Base-by-base conservation (phyloP, 2,329 filamentous ascomycete genomes). In the Fusarium sarcochroum region DNA sequence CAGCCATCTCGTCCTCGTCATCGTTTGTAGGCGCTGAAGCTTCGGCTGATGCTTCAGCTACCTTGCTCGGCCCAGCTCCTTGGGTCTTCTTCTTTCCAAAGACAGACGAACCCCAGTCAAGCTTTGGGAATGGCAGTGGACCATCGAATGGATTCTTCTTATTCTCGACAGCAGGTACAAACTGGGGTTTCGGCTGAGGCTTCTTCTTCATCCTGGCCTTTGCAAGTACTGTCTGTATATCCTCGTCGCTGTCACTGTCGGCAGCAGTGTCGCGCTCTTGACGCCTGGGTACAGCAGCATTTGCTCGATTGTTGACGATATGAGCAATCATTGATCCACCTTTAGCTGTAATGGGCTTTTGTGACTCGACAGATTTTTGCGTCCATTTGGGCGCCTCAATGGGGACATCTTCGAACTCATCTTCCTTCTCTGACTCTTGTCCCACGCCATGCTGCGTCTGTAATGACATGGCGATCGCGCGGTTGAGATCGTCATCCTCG, bases 111-210 rank as follows among this genome's bases (percentile, higher is more conserved):
- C 87, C 90, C 84, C 87, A 89, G 44, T 91, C 89, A 2, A 97
- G 84, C 75, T 93, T 95, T 71, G 97, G 94, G 74, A 99, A 99
- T 0, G 96, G 96, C 7, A 99, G 79, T 0, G 94, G 93, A 0
- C 95, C 95, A 68, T 88, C 88, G 74, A 97, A 89, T 0, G 88
- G 84, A 70, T 89, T 88, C 68, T 87, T 88, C 35, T 86, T 83
- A 49, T 87, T 89, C 11, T 85, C 77, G n/a, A 79, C 74, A 5
- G 81, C 73, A 3, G 78, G 77, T 41, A 78, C 81, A 18, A 78
- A 77, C 32, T 77, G 75, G 5, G 76, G 67, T 38, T 84, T 84
- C 73, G 77, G 77, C 41, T 77, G 76, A 4, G 77, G 68, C 40
- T 84, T 85, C 75, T 89, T 87, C 59, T 85, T 73, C 69, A 86